Evolutionary conservation across 1,284 basidiomycete genomes (phyloP), one percentile per base, ranked within the genome.

Genomic region (Ustilago xerochloae): DNA sequence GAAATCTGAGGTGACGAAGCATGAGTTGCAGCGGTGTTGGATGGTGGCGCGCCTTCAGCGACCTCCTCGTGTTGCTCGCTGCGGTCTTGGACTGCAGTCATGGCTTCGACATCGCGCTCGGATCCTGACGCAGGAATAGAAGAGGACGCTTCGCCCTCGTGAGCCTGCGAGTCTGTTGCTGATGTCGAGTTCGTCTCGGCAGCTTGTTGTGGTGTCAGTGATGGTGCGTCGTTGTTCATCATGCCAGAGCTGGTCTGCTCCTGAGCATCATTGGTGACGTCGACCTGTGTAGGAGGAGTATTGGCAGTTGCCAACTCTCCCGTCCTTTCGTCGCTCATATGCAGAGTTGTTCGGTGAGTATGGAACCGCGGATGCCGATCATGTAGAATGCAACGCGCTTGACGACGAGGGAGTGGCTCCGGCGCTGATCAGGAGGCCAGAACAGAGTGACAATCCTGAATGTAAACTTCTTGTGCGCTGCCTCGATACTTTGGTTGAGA

Each of bases 71-170:
- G 5, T 0, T 29, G 46, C 43, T 69, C 61, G 43, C 13, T 48
- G 43, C 56, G 50, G 18, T 60, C 52, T 18, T 63, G 60, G 12
- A 60, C 45, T 5, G 48, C 56, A n/a, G 68, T 66, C 63, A 71
- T 46, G 5, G 69, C 63, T 33, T 72, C 69, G 15, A 67, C 69
- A 39, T 72, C 63, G 13, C 56, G 58, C 52, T 72, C 69, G 2
- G 63, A 65, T 46, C 28, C 47, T 8, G 68, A 71, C 16, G 55
- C 39, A 7, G 68, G 36, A 24, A 71, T 49, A 2, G 51, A 18
- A 6, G 62, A 46, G 12, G 38, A 15, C 8, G 53, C 20, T 6
- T 43, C 18, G 16, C 46, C 49, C 12, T 63, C 24, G n/a, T 45
- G 20, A 13, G 28, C 15, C 22, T 59, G 51, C 20, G 16, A 39